Conservation (phyloP, 352 stramenopile species). For the Phytophthora citricola region DNA sequence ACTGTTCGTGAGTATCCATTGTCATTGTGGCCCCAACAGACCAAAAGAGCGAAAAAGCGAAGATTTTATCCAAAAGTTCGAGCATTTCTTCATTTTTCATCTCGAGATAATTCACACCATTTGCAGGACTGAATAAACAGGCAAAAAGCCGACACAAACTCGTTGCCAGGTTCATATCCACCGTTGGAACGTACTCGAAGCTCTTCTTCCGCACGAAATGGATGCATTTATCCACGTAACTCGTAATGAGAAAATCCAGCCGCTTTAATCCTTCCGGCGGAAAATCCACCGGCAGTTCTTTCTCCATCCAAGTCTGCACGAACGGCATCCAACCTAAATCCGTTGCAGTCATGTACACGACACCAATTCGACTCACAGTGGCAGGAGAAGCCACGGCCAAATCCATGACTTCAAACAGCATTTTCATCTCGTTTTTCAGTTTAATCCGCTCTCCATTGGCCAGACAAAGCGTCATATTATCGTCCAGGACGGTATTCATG, state of each 20-base stretch:
- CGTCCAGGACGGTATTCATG: slow-evolving; percentile 96
- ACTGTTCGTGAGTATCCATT: slow-evolving; percentile 66
- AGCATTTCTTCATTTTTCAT: slow-evolving; percentile 56
- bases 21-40: slow-evolving; percentile 90
- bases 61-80: slow-evolving; percentile 77
- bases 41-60: slow-evolving; percentile 93
- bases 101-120: slow-evolving; percentile 22
- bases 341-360: slow-evolving; percentile 82
- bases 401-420: slow-evolving; percentile 96
- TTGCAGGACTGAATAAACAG: slow-evolving; percentile 70
- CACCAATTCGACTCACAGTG: slow-evolving; percentile 84
- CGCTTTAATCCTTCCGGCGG: slow-evolving; percentile 44
- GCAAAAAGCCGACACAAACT: slow-evolving; percentile 90
- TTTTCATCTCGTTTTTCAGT: slow-evolving; percentile 91
- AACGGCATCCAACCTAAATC: slow-evolving; percentile 92
- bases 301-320: slow-evolving; percentile 90
- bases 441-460: slow-evolving; percentile 94
- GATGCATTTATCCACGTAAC: slow-evolving; percentile 76
- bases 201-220: slow-evolving; percentile 80
- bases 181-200: slow-evolving; percentile 87
- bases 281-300: slow-evolving; percentile 57
- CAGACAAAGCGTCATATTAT: slow-evolving; percentile 96
- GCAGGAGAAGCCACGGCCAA: slow-evolving; percentile 91
- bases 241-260: slow-evolving; percentile 56
- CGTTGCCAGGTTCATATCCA: slow-evolving; percentile 90